Base-by-base conservation (phyloP, 495 filamentous ascomycete species). In the Oleoguttula mirabilis region DNA sequence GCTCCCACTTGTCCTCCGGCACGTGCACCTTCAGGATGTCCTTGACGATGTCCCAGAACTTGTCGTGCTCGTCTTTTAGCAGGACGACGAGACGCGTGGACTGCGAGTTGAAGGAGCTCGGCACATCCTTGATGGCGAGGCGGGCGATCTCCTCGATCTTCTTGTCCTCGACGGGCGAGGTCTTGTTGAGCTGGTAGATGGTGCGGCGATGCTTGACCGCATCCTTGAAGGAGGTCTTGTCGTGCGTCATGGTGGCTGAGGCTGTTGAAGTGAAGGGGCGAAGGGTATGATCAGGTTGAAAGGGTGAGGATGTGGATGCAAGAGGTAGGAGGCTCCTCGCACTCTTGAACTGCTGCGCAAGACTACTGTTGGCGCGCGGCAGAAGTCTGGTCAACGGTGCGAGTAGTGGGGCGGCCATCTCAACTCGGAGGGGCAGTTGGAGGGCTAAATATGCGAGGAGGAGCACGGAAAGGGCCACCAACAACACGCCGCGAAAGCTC, bases 31-130 rank as follows among this genome's bases (percentile, higher is more conserved):
- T 76, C 25, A 82, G 65, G 42, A 66, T 59, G 16, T 69, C 66
- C 25, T 45, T 51, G 23, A 69, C 65, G 43, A 77, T 60, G 43
- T 73, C 69, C 77, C 77, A 82, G 45, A 80, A 65, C 62, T 73
- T 74, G 41, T 76, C 68, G 58, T 80, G 76, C 54, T 78, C 75
- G 42, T 61, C 68, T 40, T 72, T 71, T 54, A 79, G 63, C 47
- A 80, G 68, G 20, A 79, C 68, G 11, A 82, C 62, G 27, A 70
- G 58, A 39, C 77, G 74, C 53, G 74, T 69, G 54, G 63, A 66
- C 63, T 82, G 77, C 32, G 69, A 72, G 70, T 82, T 82, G 75
- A 79, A 82, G 54, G 66, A 69, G 27, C 59, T 66, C 14, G 77
- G 77, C 23, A 69, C 59, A 56, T 79, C 66, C 36, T 67, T 61